Conservation (phyloP, 2,329 filamentous ascomycete genomes). For the Penicillium sp. region DNA sequence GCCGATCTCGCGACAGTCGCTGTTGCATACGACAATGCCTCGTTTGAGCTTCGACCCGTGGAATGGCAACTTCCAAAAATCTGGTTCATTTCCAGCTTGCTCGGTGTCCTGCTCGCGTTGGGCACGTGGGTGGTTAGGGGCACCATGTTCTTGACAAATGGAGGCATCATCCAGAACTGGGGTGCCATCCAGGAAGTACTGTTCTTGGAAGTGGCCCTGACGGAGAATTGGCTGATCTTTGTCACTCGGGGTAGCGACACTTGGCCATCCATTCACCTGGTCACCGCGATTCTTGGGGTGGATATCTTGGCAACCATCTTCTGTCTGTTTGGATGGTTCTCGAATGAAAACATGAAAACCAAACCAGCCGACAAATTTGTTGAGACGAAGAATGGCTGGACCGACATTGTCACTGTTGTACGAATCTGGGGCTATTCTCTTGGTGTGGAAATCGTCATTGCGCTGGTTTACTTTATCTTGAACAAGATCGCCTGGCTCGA, state of each 20-base stretch:
- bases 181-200: slow-evolving; percentile 75
- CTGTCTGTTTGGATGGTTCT: slow-evolving; percentile 74
- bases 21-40: slow-evolving; percentile 76
- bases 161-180: slow-evolving; percentile 74
- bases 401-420: slow-evolving; percentile 53
- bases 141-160: slow-evolving; percentile 67
- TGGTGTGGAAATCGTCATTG: slow-evolving; percentile 48
- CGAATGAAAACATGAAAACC: slow-evolving; percentile 44
- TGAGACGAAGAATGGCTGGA: slow-evolving; percentile 49
- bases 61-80: slow-evolving; percentile 83
- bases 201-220: slow-evolving; percentile 88
- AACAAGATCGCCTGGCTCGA: slow-evolving; percentile 39
- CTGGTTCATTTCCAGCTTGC: slow-evolving; percentile 65
- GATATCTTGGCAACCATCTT: slow-evolving; percentile 73
- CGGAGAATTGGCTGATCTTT: slow-evolving; percentile 97
- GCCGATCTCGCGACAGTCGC: slow-evolving; percentile 78
- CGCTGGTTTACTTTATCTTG: slow-evolving; percentile 47
- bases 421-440: slow-evolving; percentile 49
- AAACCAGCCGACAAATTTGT: slow-evolving; percentile 10
- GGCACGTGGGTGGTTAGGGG: slow-evolving; percentile 75
- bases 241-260: slow-evolving; percentile 83
- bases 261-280: slow-evolving; percentile 73
- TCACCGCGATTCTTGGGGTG: slow-evolving; percentile 70
- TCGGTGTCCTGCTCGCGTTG: slow-evolving; percentile 67
- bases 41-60: slow-evolving; percentile 73